Base-by-base conservation (phyloP, 306 rosid species). In the Gillenia trifoliata region DNA sequence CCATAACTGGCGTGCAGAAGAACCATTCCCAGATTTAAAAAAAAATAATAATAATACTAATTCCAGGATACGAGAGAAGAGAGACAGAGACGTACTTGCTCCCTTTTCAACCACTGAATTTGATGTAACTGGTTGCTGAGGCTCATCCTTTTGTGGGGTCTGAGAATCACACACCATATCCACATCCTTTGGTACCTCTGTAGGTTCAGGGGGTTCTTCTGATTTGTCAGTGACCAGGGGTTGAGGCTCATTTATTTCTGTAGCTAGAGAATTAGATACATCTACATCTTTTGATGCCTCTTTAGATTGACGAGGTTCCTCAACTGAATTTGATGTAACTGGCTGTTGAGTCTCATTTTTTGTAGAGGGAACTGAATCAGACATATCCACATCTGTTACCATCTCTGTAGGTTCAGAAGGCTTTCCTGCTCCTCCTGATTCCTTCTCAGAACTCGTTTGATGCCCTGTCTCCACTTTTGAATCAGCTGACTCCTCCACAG, bases 151-250 rank as follows among this genome's bases (percentile, higher is more conserved):
- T 69, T 71, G 84, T 64, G 81, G 77, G 67, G 75, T 80, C 64
- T 64, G 81, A 74, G 89, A 57, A 75, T 74, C 77, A 72, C 85
- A 49, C 68, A 71, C 82, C 76, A 78, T 79, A 40, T 86, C 93
- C 64, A 77, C 80, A 85, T 87, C 89, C 68, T 50, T 85, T 56
- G 66, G 77, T 33, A 78, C 72, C 56, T 81, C 84, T 29, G 84
- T 71, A 54, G 67, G 73, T 84, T 80, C 83, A 33, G 72, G 63
- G 40, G 82, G 65, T 68, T 80, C 86, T 45, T 36, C 84, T 72
- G 85, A 73, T 82, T 29, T 55, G 77, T 70, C 61, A 40, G 82
- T 71, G 73, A 23, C 61, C 5, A 60, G 68, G 28, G 67, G 64
- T 70, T 67, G 81, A 9, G 78, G 72, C 34, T 72, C 74, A 36